Evolutionary conservation across 345 rosid genomes (phyloP), one percentile per base, ranked within the genome.

Genomic region (sweet orange (Citrus sinensis)): DNA sequence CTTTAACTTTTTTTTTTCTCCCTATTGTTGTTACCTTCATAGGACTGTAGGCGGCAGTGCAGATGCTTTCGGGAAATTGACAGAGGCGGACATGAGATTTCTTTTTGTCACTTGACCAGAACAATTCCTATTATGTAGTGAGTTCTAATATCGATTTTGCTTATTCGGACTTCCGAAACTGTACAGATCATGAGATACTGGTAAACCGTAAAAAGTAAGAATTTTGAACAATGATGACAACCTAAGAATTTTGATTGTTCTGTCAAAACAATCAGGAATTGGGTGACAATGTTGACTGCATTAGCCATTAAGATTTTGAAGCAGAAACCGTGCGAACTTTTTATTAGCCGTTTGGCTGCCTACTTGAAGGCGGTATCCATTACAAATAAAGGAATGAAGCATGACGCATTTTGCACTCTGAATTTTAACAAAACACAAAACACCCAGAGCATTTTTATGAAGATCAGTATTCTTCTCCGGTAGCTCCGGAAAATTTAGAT

Each of bases 41-140:
- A 96, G 99, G 85, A 96, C 98, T 19, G 93, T 96, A 0, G 98
- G 99, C 74, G 99, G 97, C 63, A 89, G 95, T 9, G 60, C 92
- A 6, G 97, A 91, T 66, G 99, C 99, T 46, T 79, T 96, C 37
- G 98, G 91, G 32, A 92, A 92, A 80, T 55, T 96, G 72, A 96
- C 98, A 0, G 97, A 78, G 74, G 90, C 85, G 13, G 98, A 96
- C 77, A 79, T 92, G 92, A 87, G 91, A 74, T 94, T 92, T 81
- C 81, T 94, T 32, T 94, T 96, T 71, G 83, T 77, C 61, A 88
- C 82, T 56, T 93, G 77, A 85, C 7, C 58, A 6, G 19, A 9
- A 59, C 51, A 13, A 19, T 69, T 7, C 29, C 19, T 22, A 46
- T 25, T 7, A 67, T 16, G n/a, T 22, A 61, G 40, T 19, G 20